These are phyloP conservation scores for Golubevia pallescens DNA, from an alignment of 1,284 basidiomycete genomes.

Conservation along the genomic window DNA sequence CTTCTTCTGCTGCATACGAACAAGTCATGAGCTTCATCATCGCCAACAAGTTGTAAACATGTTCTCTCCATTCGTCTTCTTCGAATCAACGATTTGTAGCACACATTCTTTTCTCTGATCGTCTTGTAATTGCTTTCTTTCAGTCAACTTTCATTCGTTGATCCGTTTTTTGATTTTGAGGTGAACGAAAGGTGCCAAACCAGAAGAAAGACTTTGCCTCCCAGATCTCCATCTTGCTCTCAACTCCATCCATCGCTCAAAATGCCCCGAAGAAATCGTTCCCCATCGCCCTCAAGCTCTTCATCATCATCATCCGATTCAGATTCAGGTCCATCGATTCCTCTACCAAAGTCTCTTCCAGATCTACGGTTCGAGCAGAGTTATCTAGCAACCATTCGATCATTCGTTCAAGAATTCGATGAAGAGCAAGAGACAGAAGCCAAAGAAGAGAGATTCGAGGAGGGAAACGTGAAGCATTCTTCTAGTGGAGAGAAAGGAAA, in stretches of 20 bases:
- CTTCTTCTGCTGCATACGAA: constrained; percentile 16
- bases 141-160: too few relatives aligned
- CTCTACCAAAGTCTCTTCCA: constrained; percentile 15
- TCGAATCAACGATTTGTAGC: too few relatives aligned
- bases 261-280: not conserved
- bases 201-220: too few relatives aligned
- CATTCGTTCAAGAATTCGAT: constrained; percentile 34
- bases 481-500: constrained; percentile 3
- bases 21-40: constrained; percentile 19
- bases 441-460: not conserved
- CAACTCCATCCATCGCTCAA: not conserved
- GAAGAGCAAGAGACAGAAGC: constrained; percentile 9
- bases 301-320: not conserved
- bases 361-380: constrained; percentile 52
- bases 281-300: not conserved
- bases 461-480: not conserved
- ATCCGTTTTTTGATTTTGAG: too few relatives aligned
- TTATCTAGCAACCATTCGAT: constrained; percentile 41
- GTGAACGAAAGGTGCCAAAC: too few relatives aligned
- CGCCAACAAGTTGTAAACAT: not conserved
- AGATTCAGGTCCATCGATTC: not conserved
- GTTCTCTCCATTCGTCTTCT: too few relatives aligned
- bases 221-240: too few relatives aligned
- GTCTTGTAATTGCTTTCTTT: too few relatives aligned
- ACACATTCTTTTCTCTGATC: too few relatives aligned